Conservation (phyloP, 768 basidiomycete genomes). For the Tulasnella sp. region DNA sequence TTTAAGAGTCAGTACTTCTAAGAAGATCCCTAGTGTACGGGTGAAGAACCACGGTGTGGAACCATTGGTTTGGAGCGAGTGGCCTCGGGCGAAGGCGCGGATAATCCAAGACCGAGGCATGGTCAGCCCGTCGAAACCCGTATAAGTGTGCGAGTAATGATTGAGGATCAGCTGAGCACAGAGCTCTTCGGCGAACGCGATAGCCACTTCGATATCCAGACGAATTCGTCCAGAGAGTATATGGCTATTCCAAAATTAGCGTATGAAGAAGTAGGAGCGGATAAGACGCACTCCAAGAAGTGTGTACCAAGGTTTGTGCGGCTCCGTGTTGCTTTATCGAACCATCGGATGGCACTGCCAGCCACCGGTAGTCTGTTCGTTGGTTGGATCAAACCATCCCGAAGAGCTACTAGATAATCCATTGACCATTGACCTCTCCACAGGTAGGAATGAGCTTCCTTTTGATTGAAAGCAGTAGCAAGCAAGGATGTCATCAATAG, state of each 20-base stretch:
- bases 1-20: no score
- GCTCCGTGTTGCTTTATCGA: background rate
- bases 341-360: background rate
- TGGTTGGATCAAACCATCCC: background rate
- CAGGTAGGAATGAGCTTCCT: background rate
- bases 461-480: background rate
- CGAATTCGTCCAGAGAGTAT: background rate
- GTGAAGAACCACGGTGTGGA: no score
- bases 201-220: background rate
- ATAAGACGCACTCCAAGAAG: background rate
- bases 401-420: background rate
- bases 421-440: background rate
- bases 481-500: background rate
- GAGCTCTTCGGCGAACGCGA: slow-evolving; percentile 6
- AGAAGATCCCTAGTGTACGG: no score
- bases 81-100: background rate
- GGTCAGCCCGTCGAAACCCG: background rate
- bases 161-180: background rate
- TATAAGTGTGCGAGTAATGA: background rate
- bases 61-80: background rate
- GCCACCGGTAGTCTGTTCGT: background rate
- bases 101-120: slow-evolving; percentile 19
- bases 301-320: background rate
- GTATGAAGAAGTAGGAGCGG: no score
- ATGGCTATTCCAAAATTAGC: background rate